Evolutionary conservation across 2,329 filamentous ascomycete genomes (phyloP).

Genomic region (Colletotrichum musae): DNA sequence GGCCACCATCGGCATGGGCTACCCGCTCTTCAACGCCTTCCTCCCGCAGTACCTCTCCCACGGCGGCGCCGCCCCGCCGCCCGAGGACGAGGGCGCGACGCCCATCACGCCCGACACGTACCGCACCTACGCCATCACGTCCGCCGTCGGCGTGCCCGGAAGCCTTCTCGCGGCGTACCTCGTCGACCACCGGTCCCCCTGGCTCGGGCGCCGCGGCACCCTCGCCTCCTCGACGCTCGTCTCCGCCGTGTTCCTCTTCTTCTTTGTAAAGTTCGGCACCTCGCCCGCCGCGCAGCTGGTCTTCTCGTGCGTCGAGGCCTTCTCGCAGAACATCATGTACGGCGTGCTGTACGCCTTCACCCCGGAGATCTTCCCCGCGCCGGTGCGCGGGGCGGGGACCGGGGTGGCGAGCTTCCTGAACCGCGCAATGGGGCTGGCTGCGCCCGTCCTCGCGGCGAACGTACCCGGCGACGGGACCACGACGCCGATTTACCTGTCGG

Average conservation of each 20-base stretch:
- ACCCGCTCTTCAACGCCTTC: slow-evolving; percentile 91
- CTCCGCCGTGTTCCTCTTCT: slow-evolving; percentile 78
- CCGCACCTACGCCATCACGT: slow-evolving; percentile 87
- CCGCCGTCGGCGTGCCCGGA: slow-evolving; percentile 82
- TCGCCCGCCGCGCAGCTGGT: slow-evolving; percentile 72
- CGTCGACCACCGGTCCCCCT: slow-evolving; percentile 74
- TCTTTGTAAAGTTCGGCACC: slow-evolving; percentile 73
- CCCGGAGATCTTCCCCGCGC: slow-evolving; percentile 82
- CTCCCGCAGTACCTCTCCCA: slow-evolving; percentile 87
- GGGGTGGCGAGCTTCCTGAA: slow-evolving; percentile 82
- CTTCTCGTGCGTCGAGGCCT: slow-evolving; percentile 78
- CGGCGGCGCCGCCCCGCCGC: slow-evolving; percentile 55
- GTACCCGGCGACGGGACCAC: slow-evolving; percentile 71
- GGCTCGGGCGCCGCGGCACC: slow-evolving; percentile 79
- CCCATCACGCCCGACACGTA: slow-evolving; percentile 70
- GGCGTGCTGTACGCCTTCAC: slow-evolving; percentile 84
- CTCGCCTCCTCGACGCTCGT: slow-evolving; percentile 77
- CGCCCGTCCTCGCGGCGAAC: slow-evolving; percentile 77
- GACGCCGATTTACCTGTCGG: slow-evolving; percentile 71
- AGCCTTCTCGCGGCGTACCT: slow-evolving; percentile 81
- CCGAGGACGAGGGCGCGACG: slow-evolving; percentile 47
- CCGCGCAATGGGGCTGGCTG: slow-evolving; percentile 75
- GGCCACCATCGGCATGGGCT: slow-evolving; percentile 87
- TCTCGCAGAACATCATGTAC: slow-evolving; percentile 84
- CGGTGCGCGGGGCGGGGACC: slow-evolving; percentile 79